Evolutionary conservation across 2,329 filamentous ascomycete species (phyloP).

Genomic region (Exophiala sp.): DNA sequence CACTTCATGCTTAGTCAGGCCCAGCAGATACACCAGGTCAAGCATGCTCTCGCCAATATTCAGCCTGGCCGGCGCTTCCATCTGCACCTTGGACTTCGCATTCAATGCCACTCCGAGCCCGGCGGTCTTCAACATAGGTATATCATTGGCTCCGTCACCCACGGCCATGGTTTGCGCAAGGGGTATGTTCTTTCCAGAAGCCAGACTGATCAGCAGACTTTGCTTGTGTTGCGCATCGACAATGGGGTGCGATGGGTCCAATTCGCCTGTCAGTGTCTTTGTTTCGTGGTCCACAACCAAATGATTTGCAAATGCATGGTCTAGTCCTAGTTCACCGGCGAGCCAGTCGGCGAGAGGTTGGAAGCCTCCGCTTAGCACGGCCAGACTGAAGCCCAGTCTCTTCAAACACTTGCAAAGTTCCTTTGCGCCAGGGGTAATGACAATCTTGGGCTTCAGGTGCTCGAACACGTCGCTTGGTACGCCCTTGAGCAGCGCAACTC

Average conservation of each 20-base stretch:
- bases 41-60: slow-evolving; percentile 54
- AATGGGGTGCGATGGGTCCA: slow-evolving; percentile 53
- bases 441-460: slow-evolving; percentile 68
- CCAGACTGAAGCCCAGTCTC: slow-evolving; percentile 77
- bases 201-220: slow-evolving; percentile 53
- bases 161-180: slow-evolving; percentile 56
- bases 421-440: slow-evolving; percentile 75
- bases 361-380: slow-evolving; percentile 90
- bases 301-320: slow-evolving; percentile 83
- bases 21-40: slow-evolving; percentile 59
- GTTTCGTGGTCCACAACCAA: slow-evolving; percentile 49
- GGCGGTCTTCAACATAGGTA: slow-evolving; percentile 62
- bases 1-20: slow-evolving; percentile 50
- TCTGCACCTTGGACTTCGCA: slow-evolving; percentile 62
- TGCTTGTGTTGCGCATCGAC: slow-evolving; percentile 59
- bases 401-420: slow-evolving; percentile 72
- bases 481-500: slow-evolving; percentile 76
- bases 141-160: slow-evolving; percentile 63
- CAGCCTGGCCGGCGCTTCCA: slow-evolving; percentile 57
- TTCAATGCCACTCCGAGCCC: slow-evolving; percentile 62
- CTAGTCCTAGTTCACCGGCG: slow-evolving; percentile 72
- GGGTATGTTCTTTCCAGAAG: slow-evolving; percentile 52
- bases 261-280: slow-evolving; percentile 54
- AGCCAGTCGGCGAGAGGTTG: slow-evolving; percentile 85
- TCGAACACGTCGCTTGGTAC: slow-evolving; percentile 76